Conservation (phyloP, 768 basidiomycete genomes). For the Tylopilus balloui region DNA sequence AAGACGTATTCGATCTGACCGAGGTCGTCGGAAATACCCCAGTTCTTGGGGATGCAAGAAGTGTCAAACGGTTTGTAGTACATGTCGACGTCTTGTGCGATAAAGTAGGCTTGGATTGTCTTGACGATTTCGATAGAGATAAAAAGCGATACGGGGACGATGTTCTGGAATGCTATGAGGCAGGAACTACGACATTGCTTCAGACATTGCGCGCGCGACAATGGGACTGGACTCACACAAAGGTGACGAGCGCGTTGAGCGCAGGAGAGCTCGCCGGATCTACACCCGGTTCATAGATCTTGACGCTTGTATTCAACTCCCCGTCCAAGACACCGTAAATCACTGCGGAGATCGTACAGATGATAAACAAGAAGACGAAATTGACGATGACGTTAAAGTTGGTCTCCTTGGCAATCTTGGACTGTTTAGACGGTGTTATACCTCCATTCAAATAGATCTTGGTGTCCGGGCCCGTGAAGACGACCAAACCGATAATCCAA, state of each 20-base stretch:
- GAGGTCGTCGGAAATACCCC: conserved; percentile 98
- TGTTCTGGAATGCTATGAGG: conserved; percentile 96
- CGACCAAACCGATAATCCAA: conserved; percentile 93
- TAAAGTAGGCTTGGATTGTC: conserved; percentile 96
- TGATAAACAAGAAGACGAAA: conserved; percentile 68
- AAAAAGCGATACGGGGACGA: conserved; percentile 92
- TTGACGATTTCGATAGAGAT: conserved; percentile 98
- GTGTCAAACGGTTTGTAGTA: conserved; percentile 86
- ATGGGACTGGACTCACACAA: conserved; percentile 59
- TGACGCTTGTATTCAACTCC: conserved; percentile 56
- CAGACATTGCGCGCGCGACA: not conserved
- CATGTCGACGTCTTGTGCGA: conserved; percentile 95
- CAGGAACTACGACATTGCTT: conserved; percentile 55
- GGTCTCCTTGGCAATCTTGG: conserved; percentile 97
- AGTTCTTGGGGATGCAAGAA: conserved; percentile 91
- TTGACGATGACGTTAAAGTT: conserved; percentile 98
- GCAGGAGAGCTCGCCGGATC: conserved; percentile 57
- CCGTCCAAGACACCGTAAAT: conserved; percentile 70
- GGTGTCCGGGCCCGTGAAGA: conserved; percentile 89
- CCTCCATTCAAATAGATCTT: conserved; percentile 93
- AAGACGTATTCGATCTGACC: conserved; percentile 97
- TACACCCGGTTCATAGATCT: conserved; percentile 65
- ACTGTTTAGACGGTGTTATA: conserved; percentile 91
- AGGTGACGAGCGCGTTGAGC: conserved; percentile 82
- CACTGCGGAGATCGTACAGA: conserved; percentile 75